These are phyloP conservation scores for Botrytis squamosa DNA, from an alignment of 2,329 filamentous ascomycete genomes.

Conservation along the genomic window DNA sequence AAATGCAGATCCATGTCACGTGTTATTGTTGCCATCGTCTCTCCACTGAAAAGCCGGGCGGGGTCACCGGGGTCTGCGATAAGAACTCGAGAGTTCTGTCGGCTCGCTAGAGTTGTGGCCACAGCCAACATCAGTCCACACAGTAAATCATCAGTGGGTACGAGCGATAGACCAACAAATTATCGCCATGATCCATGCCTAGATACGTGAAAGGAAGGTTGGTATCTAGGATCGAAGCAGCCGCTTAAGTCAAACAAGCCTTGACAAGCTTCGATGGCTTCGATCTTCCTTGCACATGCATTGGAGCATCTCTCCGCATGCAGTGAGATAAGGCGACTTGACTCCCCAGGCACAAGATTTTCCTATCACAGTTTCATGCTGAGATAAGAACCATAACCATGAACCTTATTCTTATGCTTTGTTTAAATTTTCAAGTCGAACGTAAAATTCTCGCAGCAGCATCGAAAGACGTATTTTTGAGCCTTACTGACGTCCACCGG, in stretches of 20 bases:
- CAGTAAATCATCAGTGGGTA: background rate
- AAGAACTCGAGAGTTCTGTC: background rate
- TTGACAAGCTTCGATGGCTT: conserved; percentile 6
- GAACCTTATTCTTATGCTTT: background rate
- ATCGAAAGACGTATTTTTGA: background rate
- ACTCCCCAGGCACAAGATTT: background rate
- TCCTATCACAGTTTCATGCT: background rate
- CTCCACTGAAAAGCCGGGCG: background rate
- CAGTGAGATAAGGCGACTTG: conserved; percentile 2
- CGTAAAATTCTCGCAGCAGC: background rate
- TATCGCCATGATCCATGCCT: background rate
- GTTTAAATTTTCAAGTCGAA: background rate
- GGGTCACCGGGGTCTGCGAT: background rate
- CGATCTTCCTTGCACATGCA: conserved; percentile 3
- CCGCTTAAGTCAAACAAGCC: background rate
- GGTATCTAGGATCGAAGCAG: background rate
- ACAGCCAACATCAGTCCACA: background rate
- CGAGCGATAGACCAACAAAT: background rate
- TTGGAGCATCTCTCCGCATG: background rate
- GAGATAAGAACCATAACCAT: conserved; percentile 3
- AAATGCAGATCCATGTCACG: background rate
- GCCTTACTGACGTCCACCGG: background rate
- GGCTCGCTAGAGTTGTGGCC: background rate
- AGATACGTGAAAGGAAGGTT: background rate
- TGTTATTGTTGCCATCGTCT: background rate